A percentile compares a stretch with the other conserved stretches of the same genome.
Conservation (phyloP, 495 filamentous ascomycete species). For the Trypethelium eluteriae region DNA sequence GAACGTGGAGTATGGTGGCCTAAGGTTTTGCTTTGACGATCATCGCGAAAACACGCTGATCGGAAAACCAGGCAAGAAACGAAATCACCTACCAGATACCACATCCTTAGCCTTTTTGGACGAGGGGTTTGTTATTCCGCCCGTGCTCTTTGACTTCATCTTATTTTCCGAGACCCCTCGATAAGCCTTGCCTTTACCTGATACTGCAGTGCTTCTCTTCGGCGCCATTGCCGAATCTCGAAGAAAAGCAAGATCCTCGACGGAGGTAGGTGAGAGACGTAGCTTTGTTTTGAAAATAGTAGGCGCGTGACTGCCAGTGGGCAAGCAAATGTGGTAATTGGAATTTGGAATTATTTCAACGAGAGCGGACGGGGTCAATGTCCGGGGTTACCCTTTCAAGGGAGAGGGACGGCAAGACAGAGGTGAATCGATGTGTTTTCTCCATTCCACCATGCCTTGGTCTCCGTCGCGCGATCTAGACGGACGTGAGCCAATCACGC, state of each 20-base stretch:
- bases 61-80: not conserved
- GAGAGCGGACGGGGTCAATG: not conserved
- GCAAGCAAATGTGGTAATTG: not conserved
- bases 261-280: not conserved
- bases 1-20: not conserved
- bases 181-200: too few species aligned
- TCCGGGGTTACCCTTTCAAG: not conserved
- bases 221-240: not conserved
- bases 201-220: too few species aligned
- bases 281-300: not conserved
- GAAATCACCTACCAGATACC: not conserved
- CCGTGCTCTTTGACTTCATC: too few species aligned
- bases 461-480: too few species aligned
- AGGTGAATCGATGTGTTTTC: not conserved
- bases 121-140: not conserved
- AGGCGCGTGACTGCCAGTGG: not conserved
- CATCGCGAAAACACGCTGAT: not conserved
- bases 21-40: not conserved
- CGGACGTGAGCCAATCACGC: too few species aligned
- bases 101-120: not conserved
- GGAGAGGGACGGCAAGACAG: not conserved
- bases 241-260: not conserved
- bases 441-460: too few species aligned
- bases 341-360: not conserved
- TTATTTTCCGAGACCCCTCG: too few species aligned